Evolutionary conservation across 176 grass and related monocot genomes (phyloP).

Genomic region (Eleusine indica): DNA sequence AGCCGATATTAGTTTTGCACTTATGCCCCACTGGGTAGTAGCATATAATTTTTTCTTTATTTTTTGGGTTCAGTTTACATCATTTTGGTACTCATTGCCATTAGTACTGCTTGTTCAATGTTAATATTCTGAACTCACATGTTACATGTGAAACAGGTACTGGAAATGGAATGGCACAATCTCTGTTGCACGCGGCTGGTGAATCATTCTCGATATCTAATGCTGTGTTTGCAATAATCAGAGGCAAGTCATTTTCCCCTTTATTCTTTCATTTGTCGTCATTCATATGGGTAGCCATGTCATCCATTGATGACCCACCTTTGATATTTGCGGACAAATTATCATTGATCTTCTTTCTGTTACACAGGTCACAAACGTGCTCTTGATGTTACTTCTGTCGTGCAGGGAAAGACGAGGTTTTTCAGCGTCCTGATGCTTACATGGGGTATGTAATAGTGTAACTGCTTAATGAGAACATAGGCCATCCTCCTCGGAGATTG

Average conservation of each 20-base stretch:
- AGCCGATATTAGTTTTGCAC: not conserved
- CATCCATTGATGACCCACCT: not conserved
- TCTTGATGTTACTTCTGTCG: constrained; percentile 83
- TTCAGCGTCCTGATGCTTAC: constrained; percentile 97
- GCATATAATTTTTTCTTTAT: not conserved
- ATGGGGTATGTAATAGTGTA: constrained; percentile 67
- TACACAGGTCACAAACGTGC: constrained; percentile 72
- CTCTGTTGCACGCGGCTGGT: constrained; percentile 72
- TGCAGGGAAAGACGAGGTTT: constrained; percentile 87
- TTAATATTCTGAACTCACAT: constrained; percentile 8
- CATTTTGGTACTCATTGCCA: constrained; percentile 11
- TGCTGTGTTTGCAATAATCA: constrained; percentile 82
- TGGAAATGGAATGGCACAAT: constrained; percentile 95
- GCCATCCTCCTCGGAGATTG: constrained; percentile 13
- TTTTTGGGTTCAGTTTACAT: constrained; percentile 17
- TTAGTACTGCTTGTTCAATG: not conserved
- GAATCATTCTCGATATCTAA: constrained; percentile 73
- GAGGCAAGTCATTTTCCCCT: constrained; percentile 49
- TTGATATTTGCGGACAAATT: constrained; percentile 29
- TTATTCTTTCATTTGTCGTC: not conserved
- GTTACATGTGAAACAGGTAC: constrained; percentile 64
- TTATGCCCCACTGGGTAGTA: not conserved
- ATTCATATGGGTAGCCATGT: constrained; percentile 9
- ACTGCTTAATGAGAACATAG: constrained; percentile 3
- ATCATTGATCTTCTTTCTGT: constrained; percentile 35